These are phyloP conservation scores for Colletotrichum cordylinicola DNA, from an alignment of 2,329 filamentous ascomycete species.

Conservation along the genomic window DNA sequence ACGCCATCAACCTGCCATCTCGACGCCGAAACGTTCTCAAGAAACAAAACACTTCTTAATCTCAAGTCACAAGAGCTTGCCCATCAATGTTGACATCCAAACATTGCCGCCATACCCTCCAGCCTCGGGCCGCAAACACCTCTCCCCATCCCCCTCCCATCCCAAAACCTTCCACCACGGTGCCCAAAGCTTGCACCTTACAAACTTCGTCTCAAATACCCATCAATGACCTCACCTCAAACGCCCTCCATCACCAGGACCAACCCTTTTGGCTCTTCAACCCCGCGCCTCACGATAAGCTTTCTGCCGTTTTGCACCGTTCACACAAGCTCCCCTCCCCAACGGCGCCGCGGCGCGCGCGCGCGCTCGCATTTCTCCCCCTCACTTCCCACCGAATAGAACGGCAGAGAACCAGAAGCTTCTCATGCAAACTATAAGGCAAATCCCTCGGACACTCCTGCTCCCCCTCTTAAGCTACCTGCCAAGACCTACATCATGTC, in stretches of 20 bases:
- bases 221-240: background rate
- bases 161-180: background rate
- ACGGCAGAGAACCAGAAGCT: background rate
- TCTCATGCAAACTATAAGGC: background rate
- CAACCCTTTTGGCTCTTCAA: background rate
- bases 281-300: background rate
- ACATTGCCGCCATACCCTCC: accelerated
- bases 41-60: accelerated
- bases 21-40: accelerated
- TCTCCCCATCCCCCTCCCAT: background rate
- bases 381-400: background rate
- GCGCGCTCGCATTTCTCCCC: background rate
- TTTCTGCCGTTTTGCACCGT: background rate
- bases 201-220: background rate
- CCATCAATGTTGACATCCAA: background rate
- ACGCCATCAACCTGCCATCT: background rate
- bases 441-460: background rate
- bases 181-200: background rate
- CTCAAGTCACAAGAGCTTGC: accelerated
- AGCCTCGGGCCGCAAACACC: background rate
- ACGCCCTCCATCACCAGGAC: background rate
- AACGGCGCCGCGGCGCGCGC: background rate
- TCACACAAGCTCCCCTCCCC: background rate
- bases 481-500: background rate
- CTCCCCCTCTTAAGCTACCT: background rate